Evolutionary conservation across 129 eudicot genomes (phyloP), one percentile per base, ranked within the genome.

Genomic region (Glebionis coronaria): DNA sequence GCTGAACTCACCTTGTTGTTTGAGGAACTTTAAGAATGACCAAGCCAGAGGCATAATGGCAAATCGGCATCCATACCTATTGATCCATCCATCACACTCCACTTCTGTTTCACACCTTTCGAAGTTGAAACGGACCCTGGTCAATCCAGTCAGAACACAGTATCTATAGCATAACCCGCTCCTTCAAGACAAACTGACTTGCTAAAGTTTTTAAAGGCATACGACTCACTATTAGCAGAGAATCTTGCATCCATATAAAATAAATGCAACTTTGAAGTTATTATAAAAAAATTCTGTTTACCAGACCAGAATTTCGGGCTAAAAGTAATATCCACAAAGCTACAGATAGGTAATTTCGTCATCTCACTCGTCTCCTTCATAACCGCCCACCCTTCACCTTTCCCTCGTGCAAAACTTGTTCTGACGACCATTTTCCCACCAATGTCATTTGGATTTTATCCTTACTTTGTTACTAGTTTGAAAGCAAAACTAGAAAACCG

Each of bases 1-100:
- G 80, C 85, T 28, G 92, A 82, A 74, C 92, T 85, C 23, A 80
- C 90, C 76, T 88, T 88, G 57, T 93, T 88, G 50, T 88, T 93
- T 55, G 96, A 88, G 20, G 93, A 89, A 63, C 86, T 85, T 51
- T 90, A 76, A n/a, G 93, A 85, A 64, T 76, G 77, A 64, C 88
- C 87, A n/a, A 85, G 65, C 69, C 73, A 68, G 21, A 82, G 93
- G 57, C 65, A 38, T 47, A 85, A 29, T 20, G 87, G 77, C 31
- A 77, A 81, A 19, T 61, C 82, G 14, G 29, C 29, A 14, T 76
- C 75, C 51, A 66, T 72, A 13, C 73, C 76, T 28, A 47, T 12
- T 46, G 77, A 61, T 29, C 78, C 83, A 72, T 74, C 78, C 44
- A 63, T 72, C 40, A 56, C 60, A 46, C 75, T 71, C 96, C 87